phyloP scores from a whole-genome alignment of 1,284 basidiomycete species.

The Laetiporus sulphureus region DNA sequence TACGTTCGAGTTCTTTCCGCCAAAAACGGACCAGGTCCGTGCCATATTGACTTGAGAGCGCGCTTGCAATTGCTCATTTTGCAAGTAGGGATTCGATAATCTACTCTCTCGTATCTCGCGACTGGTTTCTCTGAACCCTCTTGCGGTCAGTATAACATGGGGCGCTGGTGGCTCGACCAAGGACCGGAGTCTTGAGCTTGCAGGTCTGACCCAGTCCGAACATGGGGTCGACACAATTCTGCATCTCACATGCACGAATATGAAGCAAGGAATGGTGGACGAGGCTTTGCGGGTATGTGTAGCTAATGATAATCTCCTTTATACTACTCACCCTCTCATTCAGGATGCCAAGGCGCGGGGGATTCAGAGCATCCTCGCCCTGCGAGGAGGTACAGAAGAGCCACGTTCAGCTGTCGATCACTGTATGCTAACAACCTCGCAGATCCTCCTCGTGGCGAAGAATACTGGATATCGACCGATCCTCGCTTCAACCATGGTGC shows the following conservation, averaged over 20 bases:
- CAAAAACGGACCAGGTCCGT: conserved; percentile 78
- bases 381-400: conserved; percentile 69
- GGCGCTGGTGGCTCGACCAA: conserved; percentile 94
- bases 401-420: neutral
- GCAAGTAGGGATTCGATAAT: conserved; percentile 75
- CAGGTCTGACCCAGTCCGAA: conserved; percentile 62
- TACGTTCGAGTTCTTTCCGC: conserved; percentile 95
- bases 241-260: conserved; percentile 98
- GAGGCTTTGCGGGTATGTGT: conserved; percentile 66
- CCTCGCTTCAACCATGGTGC: conserved; percentile 82
- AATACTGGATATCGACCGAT: conserved; percentile 87
- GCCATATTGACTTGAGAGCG: conserved; percentile 8
- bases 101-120: conserved; percentile 76
- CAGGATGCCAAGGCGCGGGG: conserved; percentile 79
- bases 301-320: neutral
- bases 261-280: conserved; percentile 86
- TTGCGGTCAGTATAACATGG: conserved; percentile 91
- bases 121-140: conserved; percentile 60
- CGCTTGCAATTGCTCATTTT: conserved; percentile 10
- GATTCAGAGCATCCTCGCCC: conserved; percentile 87
- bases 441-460: conserved; percentile 92
- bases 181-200: conserved; percentile 84
- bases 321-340: neutral
- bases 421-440: conserved; percentile 7
- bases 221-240: conserved; percentile 81